These are phyloP conservation scores for Jasminum sambac DNA, from an alignment of 257 asterid species.

Conservation along the genomic window DNA sequence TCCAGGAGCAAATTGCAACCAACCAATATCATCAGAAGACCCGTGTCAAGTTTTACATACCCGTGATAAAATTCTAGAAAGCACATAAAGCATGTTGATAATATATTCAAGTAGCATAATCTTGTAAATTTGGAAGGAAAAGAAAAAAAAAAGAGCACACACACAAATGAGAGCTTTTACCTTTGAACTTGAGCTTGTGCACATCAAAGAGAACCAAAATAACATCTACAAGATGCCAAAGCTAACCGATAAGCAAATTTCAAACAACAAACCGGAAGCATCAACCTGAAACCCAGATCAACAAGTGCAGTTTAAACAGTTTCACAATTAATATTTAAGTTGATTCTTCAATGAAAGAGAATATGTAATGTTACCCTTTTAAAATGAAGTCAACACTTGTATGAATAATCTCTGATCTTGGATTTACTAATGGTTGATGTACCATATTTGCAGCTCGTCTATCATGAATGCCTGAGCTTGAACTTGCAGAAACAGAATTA, in stretches of 20 bases:
- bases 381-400: slow-evolving; percentile 57
- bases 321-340: slow-evolving; percentile 6
- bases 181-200: slow-evolving; percentile 47
- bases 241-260: slow-evolving; percentile 61
- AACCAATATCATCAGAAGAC: slow-evolving; percentile 90
- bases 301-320: slow-evolving; percentile 23
- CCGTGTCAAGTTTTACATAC: slow-evolving; percentile 64
- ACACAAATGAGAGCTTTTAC: slow-evolving; percentile 30
- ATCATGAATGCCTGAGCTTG: slow-evolving; percentile 34
- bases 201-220: slow-evolving; percentile 45
- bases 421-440: slow-evolving; percentile 40
- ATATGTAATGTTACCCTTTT: slow-evolving; percentile 58
- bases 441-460: slow-evolving; percentile 33
- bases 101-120: neutral
- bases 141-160: too few species aligned
- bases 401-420: slow-evolving; percentile 53
- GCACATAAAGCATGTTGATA: slow-evolving; percentile 18
- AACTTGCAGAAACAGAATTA: slow-evolving; percentile 29
- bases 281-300: slow-evolving; percentile 56
- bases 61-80: slow-evolving; percentile 55
- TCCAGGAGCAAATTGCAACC: slow-evolving; percentile 74
- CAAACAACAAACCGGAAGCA: slow-evolving; percentile 54
- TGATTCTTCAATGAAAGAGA: neutral
- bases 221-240: slow-evolving; percentile 50
- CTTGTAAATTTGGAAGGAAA: slow-evolving; percentile 9